phyloP scores from a whole-genome alignment of 2,329 filamentous ascomycete species.

The Fusarium dlaminii region DNA sequence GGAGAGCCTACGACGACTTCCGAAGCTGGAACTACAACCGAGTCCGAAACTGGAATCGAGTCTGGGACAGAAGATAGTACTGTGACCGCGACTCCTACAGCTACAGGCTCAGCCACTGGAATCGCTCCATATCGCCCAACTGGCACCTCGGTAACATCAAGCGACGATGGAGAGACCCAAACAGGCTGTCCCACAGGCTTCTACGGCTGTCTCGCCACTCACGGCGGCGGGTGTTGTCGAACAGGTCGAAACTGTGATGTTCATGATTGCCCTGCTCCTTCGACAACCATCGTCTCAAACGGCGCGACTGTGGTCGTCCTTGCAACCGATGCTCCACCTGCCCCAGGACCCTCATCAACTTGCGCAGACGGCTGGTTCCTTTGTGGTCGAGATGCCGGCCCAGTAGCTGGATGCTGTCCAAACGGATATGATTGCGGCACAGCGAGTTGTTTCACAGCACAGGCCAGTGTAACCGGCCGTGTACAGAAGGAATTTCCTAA shows the following conservation, averaged over 20 bases:
- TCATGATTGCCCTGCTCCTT: conserved; percentile 75
- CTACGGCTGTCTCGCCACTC: conserved; percentile 87
- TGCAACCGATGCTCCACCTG: conserved; percentile 57
- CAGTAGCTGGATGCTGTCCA: conserved; percentile 85
- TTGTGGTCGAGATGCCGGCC: conserved; percentile 64
- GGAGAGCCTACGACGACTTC: conserved; percentile 16
- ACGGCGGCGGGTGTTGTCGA: conserved; percentile 86
- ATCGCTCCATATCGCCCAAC: conserved; percentile 61
- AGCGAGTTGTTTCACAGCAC: conserved; percentile 72
- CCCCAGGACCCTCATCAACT: conserved; percentile 51
- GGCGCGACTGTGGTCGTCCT: conserved; percentile 78
- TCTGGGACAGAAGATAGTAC: conserved; percentile 2
- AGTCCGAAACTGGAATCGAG: not conserved
- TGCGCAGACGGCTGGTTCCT: conserved; percentile 87
- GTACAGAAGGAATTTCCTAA: conserved; percentile 63
- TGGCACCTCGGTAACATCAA: conserved; percentile 47
- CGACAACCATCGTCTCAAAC: conserved; percentile 72
- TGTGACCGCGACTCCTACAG: conserved; percentile 41
- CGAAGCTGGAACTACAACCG: not conserved
- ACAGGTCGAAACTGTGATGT: conserved; percentile 86
- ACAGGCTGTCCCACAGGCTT: conserved; percentile 83
- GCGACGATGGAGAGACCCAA: conserved; percentile 47
- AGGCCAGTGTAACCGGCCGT: conserved; percentile 63
- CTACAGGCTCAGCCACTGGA: conserved; percentile 50
- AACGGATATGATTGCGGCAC: conserved; percentile 77